Percentiles rank a stretch among this genome's conserved stretches.
phyloP scores from a whole-genome alignment of 1,284 basidiomycete species.

The Cryptococcus maquisensis region DNA sequence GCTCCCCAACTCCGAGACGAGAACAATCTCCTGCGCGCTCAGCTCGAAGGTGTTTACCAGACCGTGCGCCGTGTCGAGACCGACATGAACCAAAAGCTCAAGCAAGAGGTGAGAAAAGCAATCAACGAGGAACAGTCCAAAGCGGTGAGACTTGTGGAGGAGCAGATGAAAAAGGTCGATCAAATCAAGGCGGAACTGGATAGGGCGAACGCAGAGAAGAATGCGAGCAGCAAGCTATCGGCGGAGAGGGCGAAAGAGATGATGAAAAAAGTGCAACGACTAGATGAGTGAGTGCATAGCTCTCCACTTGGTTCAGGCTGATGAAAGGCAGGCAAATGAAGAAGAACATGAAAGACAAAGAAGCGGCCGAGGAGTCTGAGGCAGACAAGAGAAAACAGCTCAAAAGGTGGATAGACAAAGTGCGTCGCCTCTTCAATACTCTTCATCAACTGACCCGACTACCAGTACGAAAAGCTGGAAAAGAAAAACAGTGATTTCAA shows the following conservation, averaged over 20 bases:
- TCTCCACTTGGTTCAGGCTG: background rate
- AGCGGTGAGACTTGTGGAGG: background rate
- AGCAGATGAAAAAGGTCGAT: slow-evolving; percentile 3
- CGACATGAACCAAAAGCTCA: too few relatives aligned
- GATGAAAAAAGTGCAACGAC: slow-evolving; percentile 9
- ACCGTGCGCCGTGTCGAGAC: too few relatives aligned
- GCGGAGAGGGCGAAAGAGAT: slow-evolving; percentile 22
- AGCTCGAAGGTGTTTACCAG: too few relatives aligned
- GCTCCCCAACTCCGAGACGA: slow-evolving; percentile 14
- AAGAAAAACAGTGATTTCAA: slow-evolving; percentile 18
- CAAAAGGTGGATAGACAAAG: slow-evolving; percentile 21
- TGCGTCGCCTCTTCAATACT: slow-evolving; percentile 6
- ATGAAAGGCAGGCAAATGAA: slow-evolving; percentile 9
- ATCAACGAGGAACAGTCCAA: slow-evolving; percentile 9
- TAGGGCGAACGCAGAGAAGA: slow-evolving; percentile 21
- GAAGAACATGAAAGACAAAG: slow-evolving; percentile 12
- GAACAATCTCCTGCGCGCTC: too few relatives aligned
- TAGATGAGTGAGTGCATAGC: slow-evolving; percentile 13
- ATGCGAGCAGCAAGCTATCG: slow-evolving; percentile 10
- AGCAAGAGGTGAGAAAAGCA: slow-evolving; percentile 10
- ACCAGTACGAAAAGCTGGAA: slow-evolving; percentile 28
- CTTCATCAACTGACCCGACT: background rate
- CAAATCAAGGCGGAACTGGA: slow-evolving; percentile 20
- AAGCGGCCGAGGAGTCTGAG: slow-evolving; percentile 9
- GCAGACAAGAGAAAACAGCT: slow-evolving; percentile 25